Evolutionary conservation across 768 basidiomycete genomes (phyloP).

Genomic region (Lactifluus subvellereus): DNA sequence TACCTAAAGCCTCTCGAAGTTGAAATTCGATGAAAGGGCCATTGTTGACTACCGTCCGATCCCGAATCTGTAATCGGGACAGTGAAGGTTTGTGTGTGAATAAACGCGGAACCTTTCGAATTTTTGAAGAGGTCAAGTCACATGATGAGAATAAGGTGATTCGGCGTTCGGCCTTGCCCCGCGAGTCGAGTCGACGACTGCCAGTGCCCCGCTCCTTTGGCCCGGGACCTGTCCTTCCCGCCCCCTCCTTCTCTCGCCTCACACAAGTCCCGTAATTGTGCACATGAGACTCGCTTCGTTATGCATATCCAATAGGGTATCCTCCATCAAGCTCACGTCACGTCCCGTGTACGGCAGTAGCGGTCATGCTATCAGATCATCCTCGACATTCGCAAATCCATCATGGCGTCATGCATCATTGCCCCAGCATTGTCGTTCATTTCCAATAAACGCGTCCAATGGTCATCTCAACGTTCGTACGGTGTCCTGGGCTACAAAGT

Average conservation of each 20-base stretch:
- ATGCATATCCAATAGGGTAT: slow-evolving; percentile 33
- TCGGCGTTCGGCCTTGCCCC: not conserved
- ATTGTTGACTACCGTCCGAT: not conserved
- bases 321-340: slow-evolving; percentile 5
- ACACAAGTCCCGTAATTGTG: slow-evolving; percentile 30
- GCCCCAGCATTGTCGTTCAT: slow-evolving; percentile 8
- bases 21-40: not conserved
- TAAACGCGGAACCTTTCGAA: too few species aligned
- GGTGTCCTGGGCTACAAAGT: slow-evolving; percentile 31
- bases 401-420: slow-evolving; percentile 18
- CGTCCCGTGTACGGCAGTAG: slow-evolving; percentile 7
- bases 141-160: slow-evolving; percentile 6
- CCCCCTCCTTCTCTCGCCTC: not conserved
- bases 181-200: not conserved
- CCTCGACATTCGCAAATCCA: slow-evolving; percentile 4
- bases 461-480: slow-evolving; percentile 5
- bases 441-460: not conserved
- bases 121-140: not conserved
- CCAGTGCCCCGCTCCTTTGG: too few species aligned
- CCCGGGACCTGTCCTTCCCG: not conserved
- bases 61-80: not conserved
- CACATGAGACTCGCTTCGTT: slow-evolving; percentile 27
- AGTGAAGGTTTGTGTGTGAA: not conserved
- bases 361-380: slow-evolving; percentile 13
- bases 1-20: not conserved